Evolutionary conservation across 441 rosid species (phyloP).

Genomic region (Croton setiger): DNA sequence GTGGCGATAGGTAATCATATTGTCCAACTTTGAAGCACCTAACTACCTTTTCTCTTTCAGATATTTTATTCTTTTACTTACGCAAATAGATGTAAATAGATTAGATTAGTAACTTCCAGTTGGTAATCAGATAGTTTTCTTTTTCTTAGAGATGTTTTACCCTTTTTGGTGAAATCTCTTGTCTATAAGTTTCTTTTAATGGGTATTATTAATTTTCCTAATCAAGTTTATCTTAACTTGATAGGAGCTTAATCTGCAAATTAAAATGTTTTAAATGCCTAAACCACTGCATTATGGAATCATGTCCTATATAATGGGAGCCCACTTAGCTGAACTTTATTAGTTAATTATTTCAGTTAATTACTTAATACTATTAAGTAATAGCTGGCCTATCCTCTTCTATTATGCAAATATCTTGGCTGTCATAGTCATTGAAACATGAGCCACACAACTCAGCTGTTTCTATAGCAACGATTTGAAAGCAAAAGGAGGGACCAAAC

Average conservation of each 20-base stretch:
- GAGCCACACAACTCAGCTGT: slow-evolving; percentile 11
- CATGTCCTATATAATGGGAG: neutral
- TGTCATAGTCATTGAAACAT: slow-evolving; percentile 11
- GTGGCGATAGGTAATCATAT: slow-evolving; percentile 41
- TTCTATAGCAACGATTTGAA: neutral
- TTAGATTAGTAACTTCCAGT: neutral
- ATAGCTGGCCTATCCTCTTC: neutral
- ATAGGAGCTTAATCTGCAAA: neutral
- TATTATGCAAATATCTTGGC: slow-evolving; percentile 7
- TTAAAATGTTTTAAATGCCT: neutral
- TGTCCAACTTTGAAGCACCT: slow-evolving; percentile 41
- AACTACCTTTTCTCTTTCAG: slow-evolving; percentile 29
- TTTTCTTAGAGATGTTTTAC: neutral
- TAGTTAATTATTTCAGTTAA: neutral
- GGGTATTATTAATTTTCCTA: neutral
- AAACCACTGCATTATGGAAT: no score
- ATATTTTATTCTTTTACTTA: slow-evolving; percentile 16
- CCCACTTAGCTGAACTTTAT: neutral
- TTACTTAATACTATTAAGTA: neutral
- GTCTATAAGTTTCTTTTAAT: neutral
- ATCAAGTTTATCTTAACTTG: neutral
- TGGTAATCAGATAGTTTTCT: neutral
- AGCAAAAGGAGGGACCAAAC: slow-evolving; percentile 19
- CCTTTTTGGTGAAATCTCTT: slow-evolving; percentile 16
- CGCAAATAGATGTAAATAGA: neutral